Evolutionary conservation across 148 eudicot species (phyloP), one percentile per base, ranked within the genome.

Genomic region (Chenopodium quinoa): DNA sequence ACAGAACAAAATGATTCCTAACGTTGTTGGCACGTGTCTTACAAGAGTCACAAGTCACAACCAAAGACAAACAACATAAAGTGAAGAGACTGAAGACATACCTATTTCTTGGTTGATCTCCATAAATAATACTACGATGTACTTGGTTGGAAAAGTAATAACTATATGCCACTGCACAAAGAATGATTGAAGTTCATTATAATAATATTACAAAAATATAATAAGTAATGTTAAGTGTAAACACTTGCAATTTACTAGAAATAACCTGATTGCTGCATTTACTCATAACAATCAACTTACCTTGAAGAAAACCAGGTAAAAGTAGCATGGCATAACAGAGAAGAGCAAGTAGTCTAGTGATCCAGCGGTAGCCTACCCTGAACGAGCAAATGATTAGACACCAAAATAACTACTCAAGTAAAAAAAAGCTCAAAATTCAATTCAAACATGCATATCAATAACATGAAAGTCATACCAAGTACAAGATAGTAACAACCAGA

Each of bases 281-380:
- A 78, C 32, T 71, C 31, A 13, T 22, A 22, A 25, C 12, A 40
- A 66, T 71, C 71, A 68, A 52, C 84, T 46, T n/a, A 96, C 99
- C 97, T 90, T 88, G 94, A 79, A 96, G 91, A 83, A 96, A 93
- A 63, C 98, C 98, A 40, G 98, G 98, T 91, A 92, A 54, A 50
- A 96, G 98, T 63, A 96, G 86, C 90, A 96, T 84, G 64, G 97
- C 98, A 90, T 96, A 96, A 79, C 92, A 85, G 75, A 80, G 85
- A 80, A 96, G 97, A 77, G 89, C 92, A 37, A 93, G 88, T 40
- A 96, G 80, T 80, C 83, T 84, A 75, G 89, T 77, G 4, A 93
- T 89, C 98, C 97, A 93, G 76, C 93, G 95, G 70, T 93, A 92
- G 80, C 99, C 99, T 88, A 96, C 85, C 94, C 99, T 96, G 91